phyloP scores from a whole-genome alignment of 2,329 filamentous ascomycete species.

The Trichoderma atrobrunneum region DNA sequence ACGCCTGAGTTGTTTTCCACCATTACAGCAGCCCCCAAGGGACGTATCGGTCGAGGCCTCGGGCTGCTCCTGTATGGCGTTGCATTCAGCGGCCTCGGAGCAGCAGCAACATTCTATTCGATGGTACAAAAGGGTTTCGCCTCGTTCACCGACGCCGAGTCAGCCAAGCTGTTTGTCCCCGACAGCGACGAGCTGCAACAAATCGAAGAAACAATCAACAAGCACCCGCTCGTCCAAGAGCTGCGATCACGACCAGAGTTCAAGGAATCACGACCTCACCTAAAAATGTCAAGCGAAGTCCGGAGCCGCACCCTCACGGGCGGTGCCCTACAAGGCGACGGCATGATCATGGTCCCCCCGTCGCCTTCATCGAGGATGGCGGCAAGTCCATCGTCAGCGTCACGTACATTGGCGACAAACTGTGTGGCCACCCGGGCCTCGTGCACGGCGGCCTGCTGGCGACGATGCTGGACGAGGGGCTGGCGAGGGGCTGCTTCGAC shows the following conservation, averaged over 20 bases:
- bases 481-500: slow-evolving; percentile 84
- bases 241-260: slow-evolving; percentile 66
- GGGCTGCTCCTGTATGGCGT: slow-evolving; percentile 31
- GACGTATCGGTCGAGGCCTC: slow-evolving; percentile 26
- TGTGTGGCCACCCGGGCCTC: slow-evolving; percentile 88
- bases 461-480: slow-evolving; percentile 87
- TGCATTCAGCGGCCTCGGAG: slow-evolving; percentile 33
- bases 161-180: slow-evolving; percentile 62
- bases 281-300: slow-evolving; percentile 74
- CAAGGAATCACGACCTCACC: slow-evolving; percentile 76
- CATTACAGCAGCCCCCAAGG: slow-evolving; percentile 18
- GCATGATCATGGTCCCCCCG: slow-evolving; percentile 78
- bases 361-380: slow-evolving; percentile 69
- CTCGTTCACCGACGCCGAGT: slow-evolving; percentile 63
- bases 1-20: neutral
- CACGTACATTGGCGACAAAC: slow-evolving; percentile 70
- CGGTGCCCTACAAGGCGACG: slow-evolving; percentile 71
- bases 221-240: slow-evolving; percentile 68
- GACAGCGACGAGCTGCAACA: slow-evolving; percentile 52
- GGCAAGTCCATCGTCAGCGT: slow-evolving; percentile 70
- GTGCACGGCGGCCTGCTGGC: slow-evolving; percentile 88
- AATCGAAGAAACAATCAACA: slow-evolving; percentile 71
- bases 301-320: slow-evolving; percentile 76
- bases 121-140: slow-evolving; percentile 37
- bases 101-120: slow-evolving; percentile 36